Evolutionary conservation across 1,139 yeast genomes (phyloP).

Genomic region (Candida sanyaensis): DNA sequence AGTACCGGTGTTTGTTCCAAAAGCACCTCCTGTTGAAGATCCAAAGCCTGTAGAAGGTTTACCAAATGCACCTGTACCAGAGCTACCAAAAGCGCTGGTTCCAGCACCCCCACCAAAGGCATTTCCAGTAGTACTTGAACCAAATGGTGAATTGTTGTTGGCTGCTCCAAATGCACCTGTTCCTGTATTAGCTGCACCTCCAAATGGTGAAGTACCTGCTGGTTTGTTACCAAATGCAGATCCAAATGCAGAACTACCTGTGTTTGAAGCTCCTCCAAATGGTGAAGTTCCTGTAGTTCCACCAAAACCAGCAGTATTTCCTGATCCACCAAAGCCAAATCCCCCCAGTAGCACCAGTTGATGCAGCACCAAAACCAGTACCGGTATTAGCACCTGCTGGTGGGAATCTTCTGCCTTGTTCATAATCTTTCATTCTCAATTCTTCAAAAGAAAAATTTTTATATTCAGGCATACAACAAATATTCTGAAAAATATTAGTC

Average conservation of each 20-base stretch:
- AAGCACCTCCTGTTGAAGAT: constrained; percentile 9
- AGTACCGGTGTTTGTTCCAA: constrained; percentile 6
- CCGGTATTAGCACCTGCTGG: constrained; percentile 34
- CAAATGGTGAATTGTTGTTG: constrained; percentile 14
- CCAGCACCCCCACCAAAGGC: constrained; percentile 17
- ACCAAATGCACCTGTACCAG: constrained; percentile 19
- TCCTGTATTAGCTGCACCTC: constrained; percentile 7
- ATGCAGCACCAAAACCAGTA: constrained; percentile 23
- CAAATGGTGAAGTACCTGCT: constrained; percentile 18
- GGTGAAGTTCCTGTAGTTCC: constrained; percentile 14
- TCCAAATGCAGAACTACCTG: constrained; percentile 18
- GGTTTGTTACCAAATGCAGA: constrained; percentile 15
- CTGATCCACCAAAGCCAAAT: constrained; percentile 27
- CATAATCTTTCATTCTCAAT: constrained; percentile 84
- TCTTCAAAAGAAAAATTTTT: constrained; percentile 82
- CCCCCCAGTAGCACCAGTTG: constrained; percentile 29
- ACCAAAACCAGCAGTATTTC: constrained; percentile 15
- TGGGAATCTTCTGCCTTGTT: constrained; percentile 67
- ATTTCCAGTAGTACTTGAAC: constrained; percentile 5
- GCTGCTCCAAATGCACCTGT: constrained; percentile 17
- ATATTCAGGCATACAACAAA: constrained; percentile 90
- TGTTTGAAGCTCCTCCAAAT: constrained; percentile 25
- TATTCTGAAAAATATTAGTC: constrained; percentile 67
- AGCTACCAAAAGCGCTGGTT: constrained; percentile 20
- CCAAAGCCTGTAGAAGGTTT: constrained; percentile 17